These are phyloP conservation scores for Epichloe festucae DNA, from an alignment of 2,329 filamentous ascomycete species.

Conservation along the genomic window DNA sequence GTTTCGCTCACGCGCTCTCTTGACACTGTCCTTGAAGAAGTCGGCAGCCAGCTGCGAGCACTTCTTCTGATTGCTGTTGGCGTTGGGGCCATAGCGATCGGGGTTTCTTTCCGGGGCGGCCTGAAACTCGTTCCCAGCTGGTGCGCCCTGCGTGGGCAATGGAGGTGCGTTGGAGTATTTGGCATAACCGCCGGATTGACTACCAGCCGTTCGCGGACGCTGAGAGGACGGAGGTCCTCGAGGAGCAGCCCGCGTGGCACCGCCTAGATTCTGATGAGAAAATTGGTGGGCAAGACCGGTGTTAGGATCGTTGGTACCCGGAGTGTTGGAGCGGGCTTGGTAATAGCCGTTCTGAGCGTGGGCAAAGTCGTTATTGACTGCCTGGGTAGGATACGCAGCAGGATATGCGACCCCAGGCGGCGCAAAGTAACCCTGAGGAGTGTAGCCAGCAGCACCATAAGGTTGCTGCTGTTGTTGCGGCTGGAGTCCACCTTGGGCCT, in stretches of 20 bases:
- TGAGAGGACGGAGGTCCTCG: constrained; percentile 56
- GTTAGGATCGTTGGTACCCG: constrained; percentile 65
- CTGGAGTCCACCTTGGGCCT: constrained; percentile 25
- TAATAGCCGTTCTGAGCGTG: constrained; percentile 31
- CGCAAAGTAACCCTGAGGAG: constrained; percentile 44
- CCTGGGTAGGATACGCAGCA: constrained; percentile 27
- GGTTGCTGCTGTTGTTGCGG: constrained; percentile 29
- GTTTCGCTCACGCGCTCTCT: constrained; percentile 88
- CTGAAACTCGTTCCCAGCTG: constrained; percentile 59
- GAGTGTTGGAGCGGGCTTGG: constrained; percentile 42
- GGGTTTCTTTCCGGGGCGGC: constrained; percentile 76
- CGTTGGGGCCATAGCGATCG: constrained; percentile 40
- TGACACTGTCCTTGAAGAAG: constrained; percentile 98
- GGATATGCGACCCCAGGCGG: constrained; percentile 46
- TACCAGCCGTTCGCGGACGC: constrained; percentile 75
- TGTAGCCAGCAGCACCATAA: constrained; percentile 36
- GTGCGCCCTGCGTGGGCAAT: constrained; percentile 44
- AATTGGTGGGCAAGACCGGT: constrained; percentile 91
- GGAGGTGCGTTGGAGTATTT: constrained; percentile 50
- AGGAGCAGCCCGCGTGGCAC: constrained; percentile 51
- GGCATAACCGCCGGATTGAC: constrained; percentile 50
- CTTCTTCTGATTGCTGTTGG: constrained; percentile 59
- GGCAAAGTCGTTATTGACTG: constrained; percentile 34
- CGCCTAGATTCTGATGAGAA: constrained; percentile 85
- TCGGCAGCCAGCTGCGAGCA: constrained; percentile 62